A percentile compares a stretch with the other conserved stretches of the same genome.
Conservation (phyloP, 179 eudicot genomes). For the Silene coronaria region DNA sequence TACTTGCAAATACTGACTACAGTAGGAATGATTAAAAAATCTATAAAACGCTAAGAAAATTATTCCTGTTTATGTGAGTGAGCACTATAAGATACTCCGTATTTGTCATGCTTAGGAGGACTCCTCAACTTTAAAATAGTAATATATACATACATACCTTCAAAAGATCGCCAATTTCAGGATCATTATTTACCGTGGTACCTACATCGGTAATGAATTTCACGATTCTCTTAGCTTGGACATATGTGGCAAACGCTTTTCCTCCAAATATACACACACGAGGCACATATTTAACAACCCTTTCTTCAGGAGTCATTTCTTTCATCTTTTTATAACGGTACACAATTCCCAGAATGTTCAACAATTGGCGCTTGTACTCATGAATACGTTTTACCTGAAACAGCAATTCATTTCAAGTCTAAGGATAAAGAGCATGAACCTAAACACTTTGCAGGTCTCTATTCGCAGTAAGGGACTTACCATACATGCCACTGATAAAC, state of each 20-base stretch:
- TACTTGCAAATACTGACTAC: not conserved
- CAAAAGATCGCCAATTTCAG: slow-evolving; percentile 78
- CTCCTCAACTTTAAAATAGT: not conserved
- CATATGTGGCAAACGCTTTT: slow-evolving; percentile 90
- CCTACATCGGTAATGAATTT: slow-evolving; percentile 91
- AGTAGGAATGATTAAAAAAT: not conserved
- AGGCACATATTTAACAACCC: slow-evolving; percentile 61
- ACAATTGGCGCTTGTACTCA: slow-evolving; percentile 85
- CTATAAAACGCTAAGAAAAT: not conserved
- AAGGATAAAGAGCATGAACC: not conserved
- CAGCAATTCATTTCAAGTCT: slow-evolving; percentile 12
- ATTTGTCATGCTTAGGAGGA: not conserved
- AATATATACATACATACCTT: slow-evolving; percentile 44
- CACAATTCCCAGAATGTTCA: slow-evolving; percentile 81
- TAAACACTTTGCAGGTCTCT: slow-evolving; percentile 10
- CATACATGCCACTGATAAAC: not conserved
- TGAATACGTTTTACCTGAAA: slow-evolving; percentile 86
- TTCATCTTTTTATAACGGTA: slow-evolving; percentile 94
- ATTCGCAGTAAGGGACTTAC: not conserved
- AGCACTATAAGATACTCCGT: not conserved
- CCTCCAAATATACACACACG: slow-evolving; percentile 95
- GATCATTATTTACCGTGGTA: slow-evolving; percentile 73
- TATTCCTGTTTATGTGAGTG: not conserved
- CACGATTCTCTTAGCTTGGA: slow-evolving; percentile 92
- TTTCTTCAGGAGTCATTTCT: slow-evolving; percentile 66